A percentile compares a stretch with the other conserved stretches of the same genome.
phyloP scores from a whole-genome alignment of 495 filamentous ascomycete species.

The Trichoderma reesei region DNA sequence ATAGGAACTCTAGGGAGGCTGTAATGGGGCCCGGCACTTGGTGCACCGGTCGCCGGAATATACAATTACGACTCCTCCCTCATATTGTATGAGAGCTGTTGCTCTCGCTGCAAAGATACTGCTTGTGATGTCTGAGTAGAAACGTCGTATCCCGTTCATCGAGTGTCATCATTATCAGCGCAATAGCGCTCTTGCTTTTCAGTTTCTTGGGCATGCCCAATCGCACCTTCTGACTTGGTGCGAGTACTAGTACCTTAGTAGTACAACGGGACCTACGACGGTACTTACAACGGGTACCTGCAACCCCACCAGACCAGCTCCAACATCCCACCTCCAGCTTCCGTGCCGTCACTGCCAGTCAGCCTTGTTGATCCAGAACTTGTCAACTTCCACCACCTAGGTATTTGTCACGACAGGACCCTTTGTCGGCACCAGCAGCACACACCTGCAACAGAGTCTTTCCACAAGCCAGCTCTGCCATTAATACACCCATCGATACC shows the following conservation, averaged over 20 bases:
- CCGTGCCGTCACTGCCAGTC: constrained; percentile 3
- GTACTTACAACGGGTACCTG: neutral
- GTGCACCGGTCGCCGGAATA: neutral
- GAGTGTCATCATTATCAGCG: no score
- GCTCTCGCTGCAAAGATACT: no score
- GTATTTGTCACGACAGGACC: neutral
- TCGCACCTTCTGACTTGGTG: neutral
- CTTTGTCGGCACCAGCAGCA: neutral
- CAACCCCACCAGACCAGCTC: neutral
- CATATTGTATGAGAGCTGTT: neutral
- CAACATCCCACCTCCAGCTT: constrained; percentile 2
- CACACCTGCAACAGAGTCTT: neutral
- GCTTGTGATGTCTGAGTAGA: no score
- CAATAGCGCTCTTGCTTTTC: neutral
- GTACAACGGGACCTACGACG: neutral
- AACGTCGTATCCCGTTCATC: no score
- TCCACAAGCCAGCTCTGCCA: neutral
- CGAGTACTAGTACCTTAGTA: neutral
- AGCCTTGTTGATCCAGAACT: neutral
- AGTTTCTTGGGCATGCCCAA: neutral
- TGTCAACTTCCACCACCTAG: neutral
- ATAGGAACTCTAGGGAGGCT: neutral
- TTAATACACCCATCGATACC: neutral
- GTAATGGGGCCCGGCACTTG: neutral
- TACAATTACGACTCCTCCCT: neutral